Conservation (phyloP, 2,329 filamentous ascomycete genomes). For the Penicillium nordicum region DNA sequence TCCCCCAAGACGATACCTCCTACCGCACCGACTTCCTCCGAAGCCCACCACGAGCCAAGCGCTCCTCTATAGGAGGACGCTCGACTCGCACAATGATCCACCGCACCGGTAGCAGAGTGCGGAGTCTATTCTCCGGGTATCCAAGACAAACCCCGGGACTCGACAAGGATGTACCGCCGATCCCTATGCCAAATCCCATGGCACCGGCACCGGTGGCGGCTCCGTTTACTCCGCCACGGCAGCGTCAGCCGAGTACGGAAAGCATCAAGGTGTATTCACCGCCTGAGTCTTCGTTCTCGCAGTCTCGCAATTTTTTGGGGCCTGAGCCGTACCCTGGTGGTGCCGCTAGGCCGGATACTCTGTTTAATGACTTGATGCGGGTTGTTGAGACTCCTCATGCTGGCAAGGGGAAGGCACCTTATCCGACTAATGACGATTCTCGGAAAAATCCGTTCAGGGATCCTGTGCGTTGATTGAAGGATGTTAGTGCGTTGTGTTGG, state of each 20-base stretch:
- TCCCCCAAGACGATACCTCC: slow-evolving; percentile 42
- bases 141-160: slow-evolving; percentile 14
- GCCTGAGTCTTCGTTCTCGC: slow-evolving; percentile 31
- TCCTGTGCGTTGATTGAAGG: background rate
- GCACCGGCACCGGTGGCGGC: background rate
- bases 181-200: slow-evolving; percentile 10
- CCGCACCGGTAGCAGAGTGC: slow-evolving; percentile 37
- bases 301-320: slow-evolving; percentile 23
- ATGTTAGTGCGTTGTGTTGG: background rate
- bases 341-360: slow-evolving; percentile 31
- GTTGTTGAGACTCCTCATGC: slow-evolving; percentile 31
- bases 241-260: slow-evolving; percentile 40
- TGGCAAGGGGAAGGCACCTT: slow-evolving; percentile 23
- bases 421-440: slow-evolving; percentile 23
- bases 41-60: slow-evolving; percentile 15
- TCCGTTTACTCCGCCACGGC: slow-evolving; percentile 21
- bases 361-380: slow-evolving; percentile 40
- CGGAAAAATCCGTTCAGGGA: slow-evolving; percentile 4
- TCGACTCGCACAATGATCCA: slow-evolving; percentile 36
- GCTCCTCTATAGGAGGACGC: slow-evolving; percentile 24
- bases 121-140: slow-evolving; percentile 34
- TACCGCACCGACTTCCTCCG: slow-evolving; percentile 45
- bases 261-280: slow-evolving; percentile 49
- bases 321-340: slow-evolving; percentile 26
- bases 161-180: slow-evolving; percentile 21